Evolutionary conservation across 371 early-diverging fungal genomes (phyloP), one percentile per base, ranked within the genome.

Genomic region (Actinomortierella wolfii): DNA sequence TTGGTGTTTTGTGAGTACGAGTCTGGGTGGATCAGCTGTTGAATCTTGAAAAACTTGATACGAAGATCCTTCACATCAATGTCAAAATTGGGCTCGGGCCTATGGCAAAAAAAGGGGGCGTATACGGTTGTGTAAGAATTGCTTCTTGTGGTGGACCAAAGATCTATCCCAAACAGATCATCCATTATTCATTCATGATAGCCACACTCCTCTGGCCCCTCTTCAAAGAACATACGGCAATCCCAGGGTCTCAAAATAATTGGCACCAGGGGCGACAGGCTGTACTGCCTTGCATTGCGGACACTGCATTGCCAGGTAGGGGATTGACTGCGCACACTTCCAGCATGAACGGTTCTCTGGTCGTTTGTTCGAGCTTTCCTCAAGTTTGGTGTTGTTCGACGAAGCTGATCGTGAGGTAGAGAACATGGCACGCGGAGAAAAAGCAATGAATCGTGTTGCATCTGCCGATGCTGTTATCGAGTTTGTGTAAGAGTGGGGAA

Each of bases 11-110:
- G 85, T 6, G 91, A 83, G 57, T 82, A 91, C 34, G 89, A 88
- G 71, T 96, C 96, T 7, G 96, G 96, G 76, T 96, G 96, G 9
- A 92, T 91, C 8, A 76, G 79, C 80, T 92, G 92, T 71, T 96
- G 96, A 48, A 93, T 74, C 44, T 56, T 74, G 26, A 94, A 74
- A 68, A 93, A 96, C 39, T 80, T 79, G 53, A 66, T 78, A 39
- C 88, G 81, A 59, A 96, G 64, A 6, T 76, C 76, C 43, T 77
- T 82, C 29, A 81, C 48, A 68, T 93, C 90, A 20, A 95, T 76
- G 59, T 91, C 86, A 70, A 88, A 95, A 1, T 70, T 70, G 5
- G 81, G 81, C 28, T 79, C 70, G 21, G 78, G 64, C 41, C 89
- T 85, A 58, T 48, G 17, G 34, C 18, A n/a, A 0, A 20, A 9